Conservation (phyloP, 768 basidiomycete genomes). For the Suillus sp. region DNA sequence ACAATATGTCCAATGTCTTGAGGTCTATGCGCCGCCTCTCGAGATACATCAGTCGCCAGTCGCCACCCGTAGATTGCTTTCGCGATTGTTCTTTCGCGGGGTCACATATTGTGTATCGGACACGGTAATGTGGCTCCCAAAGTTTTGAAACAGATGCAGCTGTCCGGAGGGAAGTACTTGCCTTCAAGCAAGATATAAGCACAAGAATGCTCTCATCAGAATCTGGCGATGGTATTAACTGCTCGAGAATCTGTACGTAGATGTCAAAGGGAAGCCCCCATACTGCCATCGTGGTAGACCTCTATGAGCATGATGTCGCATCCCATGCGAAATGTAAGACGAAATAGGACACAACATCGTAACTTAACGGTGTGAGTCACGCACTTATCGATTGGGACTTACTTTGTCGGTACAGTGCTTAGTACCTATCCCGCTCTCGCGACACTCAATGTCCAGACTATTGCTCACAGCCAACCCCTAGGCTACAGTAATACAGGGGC, state of each 20-base stretch:
- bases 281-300: constrained; percentile 20
- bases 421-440: no score
- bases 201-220: constrained; percentile 33
- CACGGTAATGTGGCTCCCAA: constrained; percentile 57
- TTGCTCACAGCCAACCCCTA: no score
- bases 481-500: no score
- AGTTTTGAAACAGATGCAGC: constrained; percentile 44
- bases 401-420: no score
- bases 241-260: constrained; percentile 39
- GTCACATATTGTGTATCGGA: constrained; percentile 48
- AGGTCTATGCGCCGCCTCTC: constrained; percentile 48
- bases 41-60: constrained; percentile 52
- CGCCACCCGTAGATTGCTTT: constrained; percentile 26
- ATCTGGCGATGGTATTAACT: constrained; percentile 30
- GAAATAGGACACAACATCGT: no score
- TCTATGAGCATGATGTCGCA: neutral
- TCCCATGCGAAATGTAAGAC: neutral
- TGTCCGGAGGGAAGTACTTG: constrained; percentile 42
- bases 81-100: constrained; percentile 40
- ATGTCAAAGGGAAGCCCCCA: constrained; percentile 37
- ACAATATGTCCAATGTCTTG: constrained; percentile 42
- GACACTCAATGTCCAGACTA: no score
- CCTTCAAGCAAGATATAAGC: constrained; percentile 42
- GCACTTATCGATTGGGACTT: no score
- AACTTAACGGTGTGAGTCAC: no score